Conservation (phyloP, 164 flowering plant genomes). For the Kalanchoe fedtschenkoi region DNA sequence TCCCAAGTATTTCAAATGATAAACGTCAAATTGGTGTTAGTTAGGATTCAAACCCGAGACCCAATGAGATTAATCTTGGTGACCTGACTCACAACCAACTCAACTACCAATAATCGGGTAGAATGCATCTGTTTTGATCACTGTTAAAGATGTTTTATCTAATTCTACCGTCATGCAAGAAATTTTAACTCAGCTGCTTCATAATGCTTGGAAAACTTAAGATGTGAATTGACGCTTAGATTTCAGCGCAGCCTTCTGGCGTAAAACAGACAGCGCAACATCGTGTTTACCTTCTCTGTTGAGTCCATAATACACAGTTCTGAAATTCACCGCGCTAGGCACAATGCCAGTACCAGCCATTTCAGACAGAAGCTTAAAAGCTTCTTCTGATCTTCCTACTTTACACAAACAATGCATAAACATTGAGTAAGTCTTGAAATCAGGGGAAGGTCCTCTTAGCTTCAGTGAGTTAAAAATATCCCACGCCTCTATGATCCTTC, state of each 20-base stretch:
- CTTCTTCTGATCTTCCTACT: slow-evolving; percentile 65
- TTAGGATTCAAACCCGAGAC: too few species aligned
- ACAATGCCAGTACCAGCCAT: slow-evolving; percentile 54
- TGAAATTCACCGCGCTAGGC: slow-evolving; percentile 64
- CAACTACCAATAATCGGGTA: too few species aligned
- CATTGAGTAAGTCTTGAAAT: slow-evolving; percentile 68
- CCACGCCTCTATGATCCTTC: slow-evolving; percentile 56
- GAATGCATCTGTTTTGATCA: too few species aligned
- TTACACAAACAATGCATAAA: slow-evolving; percentile 59
- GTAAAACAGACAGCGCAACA: slow-evolving; percentile 46
- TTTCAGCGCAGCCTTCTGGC: slow-evolving; percentile 34
- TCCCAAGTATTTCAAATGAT: too few species aligned
- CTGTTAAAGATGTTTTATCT: too few species aligned
- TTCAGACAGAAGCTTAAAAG: slow-evolving; percentile 52
- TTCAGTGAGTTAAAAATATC: slow-evolving; percentile 39
- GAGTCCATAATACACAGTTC: slow-evolving; percentile 53
- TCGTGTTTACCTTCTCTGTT: slow-evolving; percentile 79
- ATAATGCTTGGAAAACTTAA: too few species aligned
- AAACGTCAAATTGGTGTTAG: too few species aligned
- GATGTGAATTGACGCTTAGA: slow-evolving; percentile 25
- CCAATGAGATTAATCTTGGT: too few species aligned
- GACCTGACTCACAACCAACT: too few species aligned
- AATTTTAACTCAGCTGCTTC: too few species aligned
- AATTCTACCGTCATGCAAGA: too few species aligned
- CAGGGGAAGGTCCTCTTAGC: slow-evolving; percentile 65